phyloP scores from a whole-genome alignment of 2,329 filamentous ascomycete genomes.

The Waltergamsia citrina region DNA sequence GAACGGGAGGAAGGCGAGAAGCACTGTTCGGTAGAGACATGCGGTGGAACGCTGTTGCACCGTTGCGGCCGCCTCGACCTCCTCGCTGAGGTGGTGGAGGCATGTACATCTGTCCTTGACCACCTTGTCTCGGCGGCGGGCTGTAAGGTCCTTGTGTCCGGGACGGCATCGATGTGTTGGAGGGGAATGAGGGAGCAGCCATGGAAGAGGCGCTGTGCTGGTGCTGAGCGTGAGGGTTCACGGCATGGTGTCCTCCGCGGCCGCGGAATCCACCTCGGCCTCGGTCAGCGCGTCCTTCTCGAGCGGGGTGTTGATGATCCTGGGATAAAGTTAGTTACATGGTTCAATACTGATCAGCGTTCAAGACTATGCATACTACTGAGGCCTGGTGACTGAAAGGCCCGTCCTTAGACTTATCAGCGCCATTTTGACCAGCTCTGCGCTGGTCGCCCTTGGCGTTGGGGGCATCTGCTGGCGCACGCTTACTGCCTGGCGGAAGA shows the following conservation, averaged over 20 bases:
- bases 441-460: constrained; percentile 33
- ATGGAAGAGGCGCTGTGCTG: constrained; percentile 13
- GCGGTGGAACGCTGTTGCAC: constrained; percentile 23
- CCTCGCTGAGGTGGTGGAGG: constrained; percentile 19
- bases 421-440: constrained; percentile 25
- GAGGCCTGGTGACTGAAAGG: constrained; percentile 17
- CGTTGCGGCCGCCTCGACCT: constrained; percentile 20
- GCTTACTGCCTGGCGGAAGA: constrained; percentile 30
- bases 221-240: constrained; percentile 22
- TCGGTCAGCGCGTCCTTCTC: constrained; percentile 28
- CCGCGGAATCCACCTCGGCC: constrained; percentile 31
- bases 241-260: constrained; percentile 32
- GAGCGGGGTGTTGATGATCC: constrained; percentile 7
- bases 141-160: constrained; percentile 30
- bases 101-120: constrained; percentile 23
- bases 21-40: constrained; percentile 27
- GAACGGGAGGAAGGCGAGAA: constrained; percentile 23
- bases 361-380: background rate
- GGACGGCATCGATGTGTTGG: constrained; percentile 22
- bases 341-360: background rate
- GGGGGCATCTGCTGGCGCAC: constrained; percentile 29
- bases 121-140: constrained; percentile 32
- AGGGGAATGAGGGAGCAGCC: constrained; percentile 16
- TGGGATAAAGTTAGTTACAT: background rate
- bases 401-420: constrained; percentile 32